Percentiles rank a stretch among this genome's conserved stretches.
phyloP scores from a whole-genome alignment of 1,284 basidiomycete genomes.

The Athelia psychrophila region DNA sequence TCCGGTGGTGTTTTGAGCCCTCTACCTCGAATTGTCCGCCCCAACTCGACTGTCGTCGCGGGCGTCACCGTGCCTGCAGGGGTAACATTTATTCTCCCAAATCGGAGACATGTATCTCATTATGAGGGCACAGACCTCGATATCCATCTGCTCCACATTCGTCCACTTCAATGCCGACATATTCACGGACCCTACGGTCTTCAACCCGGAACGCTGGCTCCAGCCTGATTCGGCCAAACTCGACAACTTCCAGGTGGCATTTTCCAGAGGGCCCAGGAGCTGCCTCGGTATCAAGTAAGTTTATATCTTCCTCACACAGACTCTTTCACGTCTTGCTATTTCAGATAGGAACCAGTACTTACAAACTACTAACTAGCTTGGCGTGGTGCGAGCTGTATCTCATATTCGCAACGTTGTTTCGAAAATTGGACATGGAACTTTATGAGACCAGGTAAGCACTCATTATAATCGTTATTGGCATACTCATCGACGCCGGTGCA shows the following conservation, averaged over 20 bases:
- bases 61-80: slow-evolving; percentile 25
- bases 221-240: slow-evolving; percentile 18
- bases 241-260: slow-evolving; percentile 30
- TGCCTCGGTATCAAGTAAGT: slow-evolving; percentile 35
- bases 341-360: not conserved
- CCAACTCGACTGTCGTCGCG: slow-evolving; percentile 18
- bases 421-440: slow-evolving; percentile 29
- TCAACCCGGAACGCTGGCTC: slow-evolving; percentile 31
- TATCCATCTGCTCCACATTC: slow-evolving; percentile 21
- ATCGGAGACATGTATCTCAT: not conserved
- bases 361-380: slow-evolving; percentile 18
- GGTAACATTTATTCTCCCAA: slow-evolving; percentile 15
- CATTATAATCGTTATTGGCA: too few relatives aligned
- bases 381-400: slow-evolving; percentile 37
- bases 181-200: slow-evolving; percentile 19
- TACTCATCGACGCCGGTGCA: slow-evolving; percentile 1
- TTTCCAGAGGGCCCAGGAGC: slow-evolving; percentile 34
- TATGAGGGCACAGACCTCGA: slow-evolving; percentile 9
- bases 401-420: slow-evolving; percentile 31
- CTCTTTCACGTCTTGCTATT: not conserved
- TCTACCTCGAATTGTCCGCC: slow-evolving; percentile 28
- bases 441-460: slow-evolving; percentile 26
- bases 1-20: slow-evolving; percentile 29
- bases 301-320: too few relatives aligned
- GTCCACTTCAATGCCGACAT: slow-evolving; percentile 21